Conservation (phyloP, 352 stramenopile genomes). For the Globisporangium camurandrum region DNA sequence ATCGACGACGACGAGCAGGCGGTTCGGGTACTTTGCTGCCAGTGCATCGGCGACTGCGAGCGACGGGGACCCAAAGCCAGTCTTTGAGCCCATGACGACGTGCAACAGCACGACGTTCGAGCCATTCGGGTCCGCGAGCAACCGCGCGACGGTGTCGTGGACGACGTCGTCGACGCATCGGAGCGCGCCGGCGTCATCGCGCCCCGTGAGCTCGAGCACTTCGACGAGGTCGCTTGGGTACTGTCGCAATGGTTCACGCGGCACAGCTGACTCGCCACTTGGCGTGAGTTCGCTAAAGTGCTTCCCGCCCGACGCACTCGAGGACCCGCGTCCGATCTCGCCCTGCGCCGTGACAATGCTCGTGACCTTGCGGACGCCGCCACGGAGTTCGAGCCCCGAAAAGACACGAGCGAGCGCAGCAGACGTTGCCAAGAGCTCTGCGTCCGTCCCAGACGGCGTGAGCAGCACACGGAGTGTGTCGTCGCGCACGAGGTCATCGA, state of each 20-base stretch:
- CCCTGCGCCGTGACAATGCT: slow-evolving; percentile 79
- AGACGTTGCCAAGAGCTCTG: slow-evolving; percentile 74
- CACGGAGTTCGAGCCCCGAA: slow-evolving; percentile 29
- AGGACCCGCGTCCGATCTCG: slow-evolving; percentile 79
- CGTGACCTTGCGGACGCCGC: slow-evolving; percentile 47
- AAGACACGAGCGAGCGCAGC: slow-evolving; percentile 59
- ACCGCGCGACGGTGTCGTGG: slow-evolving; percentile 28
- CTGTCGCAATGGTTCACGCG: slow-evolving; percentile 37
- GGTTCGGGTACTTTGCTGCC: slow-evolving; percentile 47
- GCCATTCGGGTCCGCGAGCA: slow-evolving; percentile 29
- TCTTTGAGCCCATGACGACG: slow-evolving; percentile 83
- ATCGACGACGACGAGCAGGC: slow-evolving; percentile 77
- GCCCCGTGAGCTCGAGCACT: slow-evolving; percentile 49
- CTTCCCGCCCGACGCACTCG: slow-evolving; percentile 56
- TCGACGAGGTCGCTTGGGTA: slow-evolving; percentile 61
- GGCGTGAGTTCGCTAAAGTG: slow-evolving; percentile 83
- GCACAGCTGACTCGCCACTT: slow-evolving; percentile 38
- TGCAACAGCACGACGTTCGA: slow-evolving; percentile 77
- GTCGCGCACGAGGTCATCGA: slow-evolving; percentile 43
- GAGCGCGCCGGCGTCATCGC: slow-evolving; percentile 46
- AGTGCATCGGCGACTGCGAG: slow-evolving; percentile 53
- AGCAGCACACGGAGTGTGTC: slow-evolving; percentile 53
- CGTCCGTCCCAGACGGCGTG: slow-evolving; percentile 81
- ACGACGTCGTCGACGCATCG: slow-evolving; percentile 39
- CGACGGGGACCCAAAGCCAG: slow-evolving; percentile 72